Percentiles rank a stretch among this genome's conserved stretches.
Conservation (phyloP, 2,329 filamentous ascomycete species). For the Nemania diffusa region DNA sequence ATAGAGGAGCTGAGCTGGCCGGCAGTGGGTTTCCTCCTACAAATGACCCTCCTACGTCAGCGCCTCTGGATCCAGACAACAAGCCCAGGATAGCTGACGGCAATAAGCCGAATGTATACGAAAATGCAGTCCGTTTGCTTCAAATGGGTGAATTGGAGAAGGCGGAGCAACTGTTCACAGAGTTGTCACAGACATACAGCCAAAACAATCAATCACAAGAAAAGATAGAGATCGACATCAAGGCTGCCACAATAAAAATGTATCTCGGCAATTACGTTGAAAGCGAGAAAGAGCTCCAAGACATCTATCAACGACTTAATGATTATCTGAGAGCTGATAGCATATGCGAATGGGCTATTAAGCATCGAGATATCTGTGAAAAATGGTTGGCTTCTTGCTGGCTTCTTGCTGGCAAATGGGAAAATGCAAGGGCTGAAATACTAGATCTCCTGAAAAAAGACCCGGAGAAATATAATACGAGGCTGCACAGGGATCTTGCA, state of each 20-base stretch:
- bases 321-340: not conserved
- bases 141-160: not conserved
- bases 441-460: not conserved
- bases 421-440: not conserved
- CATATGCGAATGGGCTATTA: not conserved
- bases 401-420: slow-evolving; percentile 1
- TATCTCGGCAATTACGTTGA: not conserved
- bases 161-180: not conserved
- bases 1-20: too few species aligned
- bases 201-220: not conserved
- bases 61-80: too few species aligned
- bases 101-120: not conserved
- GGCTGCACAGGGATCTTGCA: not conserved
- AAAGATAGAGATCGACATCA: not conserved
- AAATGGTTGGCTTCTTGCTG: not conserved
- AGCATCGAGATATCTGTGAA: not conserved
- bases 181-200: not conserved
- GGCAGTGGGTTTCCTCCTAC: too few species aligned
- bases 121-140: not conserved
- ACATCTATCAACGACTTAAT: not conserved
- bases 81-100: not conserved
- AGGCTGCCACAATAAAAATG: not conserved
- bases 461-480: not conserved
- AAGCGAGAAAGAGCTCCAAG: not conserved
- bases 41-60: too few species aligned